Conservation (phyloP, 2,329 filamentous ascomycete genomes). For the Alternaria consortialis region DNA sequence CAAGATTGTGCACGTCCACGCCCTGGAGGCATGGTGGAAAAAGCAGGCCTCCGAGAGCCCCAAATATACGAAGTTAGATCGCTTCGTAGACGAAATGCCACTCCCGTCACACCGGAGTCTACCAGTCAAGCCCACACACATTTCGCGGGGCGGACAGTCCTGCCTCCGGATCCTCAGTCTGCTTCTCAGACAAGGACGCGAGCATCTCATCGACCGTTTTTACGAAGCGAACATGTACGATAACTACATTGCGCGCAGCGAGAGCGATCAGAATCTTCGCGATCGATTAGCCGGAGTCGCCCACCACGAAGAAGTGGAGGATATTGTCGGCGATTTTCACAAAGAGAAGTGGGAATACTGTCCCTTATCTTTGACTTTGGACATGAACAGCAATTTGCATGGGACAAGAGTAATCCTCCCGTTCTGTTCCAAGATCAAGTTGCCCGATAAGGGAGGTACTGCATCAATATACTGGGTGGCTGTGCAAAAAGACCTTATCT, state of each 20-base stretch:
- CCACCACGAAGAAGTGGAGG: no score
- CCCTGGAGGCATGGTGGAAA: slow-evolving; percentile 20
- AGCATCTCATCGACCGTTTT: background rate
- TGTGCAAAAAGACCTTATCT: background rate
- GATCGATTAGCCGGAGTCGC: no score
- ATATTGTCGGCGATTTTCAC: no score
- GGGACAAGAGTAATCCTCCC: background rate
- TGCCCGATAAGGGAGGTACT: background rate
- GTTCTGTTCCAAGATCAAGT: background rate
- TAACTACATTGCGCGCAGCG: background rate
- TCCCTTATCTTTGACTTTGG: background rate
- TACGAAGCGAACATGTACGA: background rate
- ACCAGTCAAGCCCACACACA: background rate
- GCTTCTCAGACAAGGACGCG: background rate
- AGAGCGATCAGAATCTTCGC: background rate
- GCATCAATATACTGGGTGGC: background rate
- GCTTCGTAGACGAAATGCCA: background rate
- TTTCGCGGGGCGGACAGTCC: background rate
- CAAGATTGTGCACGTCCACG: slow-evolving; percentile 15
- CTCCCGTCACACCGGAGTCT: background rate
- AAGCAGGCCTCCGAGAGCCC: background rate
- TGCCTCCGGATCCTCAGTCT: background rate
- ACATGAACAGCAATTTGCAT: background rate
- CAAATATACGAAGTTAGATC: background rate
- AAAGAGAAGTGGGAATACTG: background rate